A percentile compares a stretch with the other conserved stretches of the same genome.
Evolutionary conservation across 2,329 filamentous ascomycete genomes (phyloP).

Genomic region (Neopestalotiopsis clavispora): DNA sequence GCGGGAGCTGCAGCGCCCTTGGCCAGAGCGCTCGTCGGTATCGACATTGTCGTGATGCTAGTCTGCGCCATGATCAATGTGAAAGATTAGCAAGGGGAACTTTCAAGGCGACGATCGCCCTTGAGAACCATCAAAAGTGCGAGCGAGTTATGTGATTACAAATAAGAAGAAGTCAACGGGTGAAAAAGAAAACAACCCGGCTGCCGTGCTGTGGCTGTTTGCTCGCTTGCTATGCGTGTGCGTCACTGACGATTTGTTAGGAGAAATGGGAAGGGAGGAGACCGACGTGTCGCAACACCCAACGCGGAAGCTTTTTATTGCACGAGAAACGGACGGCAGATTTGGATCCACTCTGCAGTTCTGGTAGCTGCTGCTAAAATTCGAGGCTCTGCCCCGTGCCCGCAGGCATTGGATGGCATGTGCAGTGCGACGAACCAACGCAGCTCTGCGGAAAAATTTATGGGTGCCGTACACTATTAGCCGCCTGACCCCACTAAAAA

Average conservation of each 20-base stretch:
- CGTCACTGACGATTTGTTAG: constrained; percentile 13
- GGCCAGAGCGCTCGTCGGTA: constrained; percentile 20
- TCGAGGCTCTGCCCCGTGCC: background rate
- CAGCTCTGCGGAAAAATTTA: background rate
- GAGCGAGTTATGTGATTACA: constrained; percentile 9
- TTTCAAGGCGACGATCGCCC: background rate
- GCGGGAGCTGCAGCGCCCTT: constrained; percentile 25
- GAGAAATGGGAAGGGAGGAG: constrained; percentile 14
- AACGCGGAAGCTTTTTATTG: constrained; percentile 16
- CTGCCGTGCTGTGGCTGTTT: background rate
- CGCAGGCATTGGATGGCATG: background rate
- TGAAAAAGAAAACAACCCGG: background rate
- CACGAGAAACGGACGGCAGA: background rate
- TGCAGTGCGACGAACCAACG: background rate
- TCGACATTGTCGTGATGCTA: constrained; percentile 24
- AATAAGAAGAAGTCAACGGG: background rate
- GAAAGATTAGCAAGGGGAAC: constrained; percentile 17
- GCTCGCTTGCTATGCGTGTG: background rate
- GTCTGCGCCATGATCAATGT: constrained; percentile 29
- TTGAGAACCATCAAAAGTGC: background rate
- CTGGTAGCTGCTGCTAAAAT: background rate
- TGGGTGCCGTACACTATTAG: background rate
- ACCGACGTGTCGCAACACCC: constrained; percentile 27
- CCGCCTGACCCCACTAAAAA: no score
- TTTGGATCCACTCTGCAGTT: background rate